Evolutionary conservation across 345 rosid species (phyloP), one percentile per base, ranked within the genome.

Genomic region (Microcos paniculata): DNA sequence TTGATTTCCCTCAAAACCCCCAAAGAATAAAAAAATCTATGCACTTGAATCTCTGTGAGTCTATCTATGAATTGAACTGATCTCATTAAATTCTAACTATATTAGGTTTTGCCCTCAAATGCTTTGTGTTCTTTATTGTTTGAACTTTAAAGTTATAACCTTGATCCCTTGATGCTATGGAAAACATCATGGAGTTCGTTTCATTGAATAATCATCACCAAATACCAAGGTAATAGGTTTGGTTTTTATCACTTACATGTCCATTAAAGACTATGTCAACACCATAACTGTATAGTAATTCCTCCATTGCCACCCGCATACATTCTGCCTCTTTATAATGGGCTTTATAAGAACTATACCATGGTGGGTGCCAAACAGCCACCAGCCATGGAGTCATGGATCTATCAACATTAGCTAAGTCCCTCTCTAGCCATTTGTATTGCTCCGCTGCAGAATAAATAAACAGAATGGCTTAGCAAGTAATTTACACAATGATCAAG

Each of bases 301-400:
- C 94, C 77, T 95, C 98, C 89, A 95, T 87, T 58, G 79, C 88
- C 71, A 88, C 71, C 80, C 91, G 88, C 98, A 93, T 91, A 78
- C 97, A 89, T 82, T 93, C 98, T 61, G 90, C 98, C 74, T 90
- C 98, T 82, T 91, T 87, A 82, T 91, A 95, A 82, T 90, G 97
- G 38, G 88, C 86, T 7, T 65, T 84, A 62, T 88, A 95, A 57
- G 97, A 85, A 81, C 89, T 88, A 63, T 95, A 95, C 99, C 99
- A 93, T 33, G 98, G 97, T 72, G 89, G 79, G 61, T 90, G 93
- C 97, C 99, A 95, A 45, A 87, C 82, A 80, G 94, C 98, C 72
- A 93, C 87, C 78, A 93, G 71, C 99, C 99, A 93, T 69, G 98
- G 96, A 48, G 97, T 95, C 72, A 85, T 80, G 63, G 82, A 69